Percentiles rank a stretch among this genome's conserved stretches.
These are phyloP conservation scores for Fusarium temperatum DNA, from an alignment of 2,329 filamentous ascomycete genomes.

Conservation along the genomic window DNA sequence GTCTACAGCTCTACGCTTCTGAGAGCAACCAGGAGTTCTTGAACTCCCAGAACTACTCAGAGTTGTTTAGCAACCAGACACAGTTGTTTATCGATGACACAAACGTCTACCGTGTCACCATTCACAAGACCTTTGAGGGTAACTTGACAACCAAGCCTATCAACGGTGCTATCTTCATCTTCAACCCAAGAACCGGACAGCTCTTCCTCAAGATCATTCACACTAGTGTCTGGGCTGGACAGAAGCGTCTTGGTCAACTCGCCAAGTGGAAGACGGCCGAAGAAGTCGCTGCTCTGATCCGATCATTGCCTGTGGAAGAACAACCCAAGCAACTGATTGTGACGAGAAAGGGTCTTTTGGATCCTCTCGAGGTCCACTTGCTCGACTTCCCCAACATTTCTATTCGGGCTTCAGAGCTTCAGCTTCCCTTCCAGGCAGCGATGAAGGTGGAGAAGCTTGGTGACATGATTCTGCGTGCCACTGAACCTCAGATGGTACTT, in stretches of 20 bases:
- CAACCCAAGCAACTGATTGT: conserved; percentile 99
- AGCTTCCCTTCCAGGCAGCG: conserved; percentile 97
- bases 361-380: conserved; percentile 95
- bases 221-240: conserved; percentile 98
- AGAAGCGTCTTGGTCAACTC: conserved; percentile 97
- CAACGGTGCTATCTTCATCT: conserved; percentile 99
- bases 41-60: conserved; percentile 99
- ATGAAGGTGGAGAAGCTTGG: conserved; percentile 99
- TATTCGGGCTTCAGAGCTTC: conserved; percentile 94
- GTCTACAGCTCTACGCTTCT: conserved; percentile 95
- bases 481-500: conserved; percentile 99
- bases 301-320: conserved; percentile 95
- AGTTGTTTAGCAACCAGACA: conserved; percentile 98
- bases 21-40: conserved; percentile 99
- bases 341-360: conserved; percentile 93
- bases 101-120: conserved; percentile 98
- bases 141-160: conserved; percentile 99
- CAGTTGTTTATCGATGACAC: conserved; percentile 99
- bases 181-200: conserved; percentile 98
- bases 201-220: conserved; percentile 99
- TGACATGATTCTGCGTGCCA: conserved; percentile 97
- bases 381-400: conserved; percentile 99
- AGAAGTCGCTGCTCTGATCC: conserved; percentile 97
- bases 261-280: conserved; percentile 99
- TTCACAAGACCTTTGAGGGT: conserved; percentile 99